phyloP scores from a whole-genome alignment of 176 grass and related monocot species.

The Lolium rigidum region DNA sequence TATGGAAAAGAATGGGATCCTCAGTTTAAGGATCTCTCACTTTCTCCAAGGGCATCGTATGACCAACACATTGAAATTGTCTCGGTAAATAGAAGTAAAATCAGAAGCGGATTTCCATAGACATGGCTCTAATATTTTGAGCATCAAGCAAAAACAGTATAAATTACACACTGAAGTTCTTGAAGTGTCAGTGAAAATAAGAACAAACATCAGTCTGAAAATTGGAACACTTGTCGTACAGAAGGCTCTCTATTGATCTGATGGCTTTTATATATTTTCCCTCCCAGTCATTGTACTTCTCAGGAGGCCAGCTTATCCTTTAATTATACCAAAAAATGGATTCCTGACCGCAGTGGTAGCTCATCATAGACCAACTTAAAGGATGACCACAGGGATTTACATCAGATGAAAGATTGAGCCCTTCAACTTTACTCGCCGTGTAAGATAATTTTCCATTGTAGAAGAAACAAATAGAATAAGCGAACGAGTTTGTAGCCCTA shows the following conservation, averaged over 20 bases:
- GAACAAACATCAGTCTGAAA: not conserved
- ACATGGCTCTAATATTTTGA: not conserved
- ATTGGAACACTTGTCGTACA: not conserved
- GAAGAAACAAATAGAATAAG: not conserved
- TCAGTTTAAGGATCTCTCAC: not conserved
- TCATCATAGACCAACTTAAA: not conserved
- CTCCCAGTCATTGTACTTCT: not conserved
- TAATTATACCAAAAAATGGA: not conserved
- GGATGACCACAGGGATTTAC: not conserved
- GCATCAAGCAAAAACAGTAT: not conserved
- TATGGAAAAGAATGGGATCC: no score
- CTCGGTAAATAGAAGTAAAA: not conserved
- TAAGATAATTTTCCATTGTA: not conserved
- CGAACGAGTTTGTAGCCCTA: not conserved
- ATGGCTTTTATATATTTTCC: not conserved
- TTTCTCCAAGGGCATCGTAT: not conserved
- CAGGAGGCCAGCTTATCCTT: not conserved
- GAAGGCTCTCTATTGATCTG: not conserved
- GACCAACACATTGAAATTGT: not conserved
- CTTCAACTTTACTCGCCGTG: not conserved
- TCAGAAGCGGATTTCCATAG: not conserved
- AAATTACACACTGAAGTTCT: not conserved
- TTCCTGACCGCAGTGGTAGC: not conserved
- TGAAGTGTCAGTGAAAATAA: not conserved
- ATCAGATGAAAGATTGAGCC: not conserved